Base-by-base conservation (phyloP, 2,329 filamentous ascomycete species). In the Byssoonygena ceratinophila region DNA sequence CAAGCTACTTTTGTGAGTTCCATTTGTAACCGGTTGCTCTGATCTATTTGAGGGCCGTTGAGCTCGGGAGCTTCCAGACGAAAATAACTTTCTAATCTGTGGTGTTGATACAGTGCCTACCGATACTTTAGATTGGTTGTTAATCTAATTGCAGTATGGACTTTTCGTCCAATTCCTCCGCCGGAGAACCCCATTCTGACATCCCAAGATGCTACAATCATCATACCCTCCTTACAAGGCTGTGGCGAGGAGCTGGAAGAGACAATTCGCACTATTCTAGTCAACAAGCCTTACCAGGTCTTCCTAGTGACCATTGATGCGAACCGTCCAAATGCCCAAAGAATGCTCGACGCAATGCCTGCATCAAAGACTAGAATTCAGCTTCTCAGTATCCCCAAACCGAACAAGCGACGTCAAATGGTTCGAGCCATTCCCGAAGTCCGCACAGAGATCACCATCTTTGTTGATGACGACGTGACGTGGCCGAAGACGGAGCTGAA, bases 351-450 rank as follows among this genome's bases (percentile, higher is more conserved):
- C 48, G 66, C 69, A 48, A 72, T 78, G 68, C 74, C 74, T 14
- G 72, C 74, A 46, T 81, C 80, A 18, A 76, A 79, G 56, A 80
- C 81, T 22, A 81, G 80, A 58, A 81, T 95, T 59, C 79, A 81
- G 52, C 82, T 94, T 40, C 76, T 91, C 59, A 83, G 80, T 58
- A 86, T 89, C 27, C 76, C 79, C 55, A 90, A 95, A 65, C 89
- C 91, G 60, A 97, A 97, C 74, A 97, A 97, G 75, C 85, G 91
- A 52, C 81, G 91, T 18, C 91, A 97, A 68, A 89, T 97, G 65
- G 94, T 88, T 68, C 81, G 88, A 65, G 91, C 89, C 2, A 86
- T 97, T 45, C 89, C 90, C 18, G 80, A 87, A 59, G 88, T 96
- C 54, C 77, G 75, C 59, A 96, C 91, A 0, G 73, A 78, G 48